Percentiles rank a stretch among this genome's conserved stretches.
These are phyloP conservation scores for Suhomyces panamericanus DNA, from an alignment of 1,139 yeast genomes.

Conservation along the genomic window DNA sequence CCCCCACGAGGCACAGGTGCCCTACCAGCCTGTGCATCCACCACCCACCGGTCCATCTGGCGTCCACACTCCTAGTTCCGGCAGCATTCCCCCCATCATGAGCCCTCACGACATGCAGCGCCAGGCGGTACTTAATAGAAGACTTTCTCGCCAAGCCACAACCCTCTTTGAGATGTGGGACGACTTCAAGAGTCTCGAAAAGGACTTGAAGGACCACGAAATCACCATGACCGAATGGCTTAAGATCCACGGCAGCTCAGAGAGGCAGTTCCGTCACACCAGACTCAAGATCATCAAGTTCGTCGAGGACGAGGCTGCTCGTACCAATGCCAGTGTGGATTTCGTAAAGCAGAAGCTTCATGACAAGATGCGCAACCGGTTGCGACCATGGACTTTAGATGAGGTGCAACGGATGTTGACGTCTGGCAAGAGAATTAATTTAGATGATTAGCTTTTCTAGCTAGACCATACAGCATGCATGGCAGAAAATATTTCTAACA, in stretches of 20 bases:
- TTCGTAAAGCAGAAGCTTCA: slow-evolving; percentile 33
- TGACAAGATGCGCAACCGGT: slow-evolving; percentile 34
- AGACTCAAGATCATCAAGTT: slow-evolving; percentile 36
- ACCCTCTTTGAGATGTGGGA: slow-evolving; percentile 43
- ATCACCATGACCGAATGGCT: slow-evolving; percentile 38
- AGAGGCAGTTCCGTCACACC: slow-evolving; percentile 38
- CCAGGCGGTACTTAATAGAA: slow-evolving; percentile 25
- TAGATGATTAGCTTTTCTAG: slow-evolving; percentile 21
- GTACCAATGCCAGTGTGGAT: slow-evolving; percentile 26
- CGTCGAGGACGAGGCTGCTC: slow-evolving; percentile 34
- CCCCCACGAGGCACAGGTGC: not conserved
- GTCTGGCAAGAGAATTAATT: slow-evolving; percentile 32
- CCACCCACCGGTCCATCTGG: not conserved
- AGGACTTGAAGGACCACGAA: slow-evolving; percentile 29
- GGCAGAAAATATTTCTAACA: slow-evolving; percentile 1
- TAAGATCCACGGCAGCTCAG: slow-evolving; percentile 37
- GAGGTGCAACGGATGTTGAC: slow-evolving; percentile 43
- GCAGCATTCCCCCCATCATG: not conserved
- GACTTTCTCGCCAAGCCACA: slow-evolving; percentile 36
- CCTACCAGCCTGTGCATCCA: not conserved
- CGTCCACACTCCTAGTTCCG: too few relatives aligned
- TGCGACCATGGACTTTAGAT: slow-evolving; percentile 40
- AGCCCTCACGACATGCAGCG: slow-evolving; percentile 17
- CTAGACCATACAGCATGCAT: not conserved
- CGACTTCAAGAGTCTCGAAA: slow-evolving; percentile 35